Evolutionary conservation across 441 rosid species (phyloP).

Genomic region (Populus hybrid): DNA sequence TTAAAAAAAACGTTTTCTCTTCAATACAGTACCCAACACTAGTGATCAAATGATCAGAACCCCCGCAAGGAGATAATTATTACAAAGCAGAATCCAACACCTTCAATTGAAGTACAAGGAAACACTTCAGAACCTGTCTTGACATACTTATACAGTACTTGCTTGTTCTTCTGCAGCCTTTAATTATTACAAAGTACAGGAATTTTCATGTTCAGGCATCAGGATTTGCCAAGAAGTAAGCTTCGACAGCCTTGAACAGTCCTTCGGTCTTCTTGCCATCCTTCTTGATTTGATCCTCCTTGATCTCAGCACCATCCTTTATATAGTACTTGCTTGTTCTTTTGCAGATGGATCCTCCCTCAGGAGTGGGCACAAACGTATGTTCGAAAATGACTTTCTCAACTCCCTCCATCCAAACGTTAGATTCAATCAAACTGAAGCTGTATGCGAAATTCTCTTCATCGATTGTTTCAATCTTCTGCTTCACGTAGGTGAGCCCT

Average conservation of each 20-base stretch:
- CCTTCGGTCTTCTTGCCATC: background rate
- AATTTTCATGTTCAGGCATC: too few relatives aligned
- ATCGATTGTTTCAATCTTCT: constrained; percentile 28
- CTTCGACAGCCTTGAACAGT: constrained; percentile 12
- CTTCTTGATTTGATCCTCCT: background rate
- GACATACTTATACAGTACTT: too few relatives aligned
- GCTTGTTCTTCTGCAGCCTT: too few relatives aligned
- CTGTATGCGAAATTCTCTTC: constrained; percentile 23
- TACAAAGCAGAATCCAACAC: too few relatives aligned
- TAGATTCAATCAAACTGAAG: constrained; percentile 30
- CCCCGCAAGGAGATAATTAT: too few relatives aligned
- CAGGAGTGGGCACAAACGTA: constrained; percentile 20
- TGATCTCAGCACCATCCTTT: background rate
- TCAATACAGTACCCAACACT: too few relatives aligned
- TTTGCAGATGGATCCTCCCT: constrained; percentile 39
- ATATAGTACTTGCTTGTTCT: constrained; percentile 20
- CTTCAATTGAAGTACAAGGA: too few relatives aligned
- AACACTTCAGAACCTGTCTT: too few relatives aligned
- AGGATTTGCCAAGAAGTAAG: constrained; percentile 15
- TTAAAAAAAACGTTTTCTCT: too few relatives aligned
- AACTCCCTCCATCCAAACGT: constrained; percentile 20
- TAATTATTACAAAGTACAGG: background rate
- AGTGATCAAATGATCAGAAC: too few relatives aligned
- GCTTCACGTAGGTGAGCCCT: constrained; percentile 24
- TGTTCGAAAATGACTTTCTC: constrained; percentile 30